phyloP scores from a whole-genome alignment of 2,329 filamentous ascomycete genomes.

The Exophiala viscosa region DNA sequence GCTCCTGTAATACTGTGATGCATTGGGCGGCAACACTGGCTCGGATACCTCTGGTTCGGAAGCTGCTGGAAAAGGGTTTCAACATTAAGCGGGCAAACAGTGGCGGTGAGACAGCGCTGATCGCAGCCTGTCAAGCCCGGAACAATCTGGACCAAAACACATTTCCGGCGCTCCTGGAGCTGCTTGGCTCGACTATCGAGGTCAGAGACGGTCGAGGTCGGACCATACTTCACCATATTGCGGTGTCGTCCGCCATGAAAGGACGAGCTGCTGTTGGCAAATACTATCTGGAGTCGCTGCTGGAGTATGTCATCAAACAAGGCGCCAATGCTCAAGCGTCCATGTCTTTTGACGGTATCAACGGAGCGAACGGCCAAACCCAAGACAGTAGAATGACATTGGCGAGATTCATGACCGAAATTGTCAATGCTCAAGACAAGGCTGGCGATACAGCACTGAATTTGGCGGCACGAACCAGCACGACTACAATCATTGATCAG shows the following conservation, averaged over 20 bases:
- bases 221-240: slow-evolving; percentile 93
- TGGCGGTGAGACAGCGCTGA: slow-evolving; percentile 85
- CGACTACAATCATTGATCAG: slow-evolving; percentile 93
- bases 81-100: slow-evolving; percentile 85
- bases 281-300: slow-evolving; percentile 89
- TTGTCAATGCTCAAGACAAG: slow-evolving; percentile 92
- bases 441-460: slow-evolving; percentile 93
- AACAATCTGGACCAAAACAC: slow-evolving; percentile 90
- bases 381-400: slow-evolving; percentile 63
- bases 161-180: slow-evolving; percentile 85
- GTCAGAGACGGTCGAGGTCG: slow-evolving; percentile 83
- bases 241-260: slow-evolving; percentile 91
- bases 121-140: slow-evolving; percentile 86
- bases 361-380: slow-evolving; percentile 30
- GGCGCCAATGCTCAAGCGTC: slow-evolving; percentile 54
- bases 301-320: slow-evolving; percentile 91
- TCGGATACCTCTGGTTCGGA: slow-evolving; percentile 73
- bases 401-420: slow-evolving; percentile 91
- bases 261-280: slow-evolving; percentile 86
- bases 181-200: slow-evolving; percentile 85
- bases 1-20: slow-evolving; percentile 77
- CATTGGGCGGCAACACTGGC: slow-evolving; percentile 96
- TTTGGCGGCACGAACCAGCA: slow-evolving; percentile 87
- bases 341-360: slow-evolving; percentile 41
- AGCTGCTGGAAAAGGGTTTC: slow-evolving; percentile 78